Base-by-base conservation (phyloP, 495 filamentous ascomycete genomes). In the Letharia lupina region DNA sequence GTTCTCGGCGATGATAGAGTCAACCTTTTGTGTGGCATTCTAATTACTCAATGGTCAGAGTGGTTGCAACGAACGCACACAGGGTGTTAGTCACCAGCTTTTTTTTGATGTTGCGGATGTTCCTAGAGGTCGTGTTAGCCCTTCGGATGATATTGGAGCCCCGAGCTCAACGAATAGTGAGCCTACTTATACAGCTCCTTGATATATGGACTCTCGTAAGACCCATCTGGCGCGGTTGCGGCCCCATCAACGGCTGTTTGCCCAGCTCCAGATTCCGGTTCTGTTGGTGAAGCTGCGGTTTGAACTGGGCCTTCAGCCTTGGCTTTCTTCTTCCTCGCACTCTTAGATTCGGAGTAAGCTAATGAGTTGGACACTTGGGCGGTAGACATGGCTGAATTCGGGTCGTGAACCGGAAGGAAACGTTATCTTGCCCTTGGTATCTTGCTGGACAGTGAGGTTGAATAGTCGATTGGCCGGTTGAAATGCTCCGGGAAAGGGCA, bases 151-250 rank as follows among this genome's bases (percentile, higher is more conserved):
- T 33, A 54, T 50, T 18, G 65, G 57, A 42, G 11, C 16, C n/a
- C 40, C 56, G 11, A 12, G 6, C 52, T 58, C 23, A 56, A 31
- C 11, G 6, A 31, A 2, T 31, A 9, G 8, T 57, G 20, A 16
- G 79, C 87, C 72, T 75, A 95, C 91, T 93, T 96, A 68, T 91
- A 84, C 28, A 96, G 80, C 71, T 97, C 93, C 73, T 87, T 90
- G 69, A 96, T 80, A 73, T 93, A 90, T 9, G 83, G 79, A 71
- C 82, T 89, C 71, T 96, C 91, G 57, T 80, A 80, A 65, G 72
- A 64, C 59, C 82, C 84, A 60, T 88, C 78, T 23, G 67, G 78
- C 68, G 81, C 83, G 70, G 82, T 82, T 41, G 69, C 75, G 66
- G 73, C 68, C n/a, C 68, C 70, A 50, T 81, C 78, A 39, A 71